Evolutionary conservation across 129 eudicot species (phyloP).

Genomic region (Artemisia annua): DNA sequence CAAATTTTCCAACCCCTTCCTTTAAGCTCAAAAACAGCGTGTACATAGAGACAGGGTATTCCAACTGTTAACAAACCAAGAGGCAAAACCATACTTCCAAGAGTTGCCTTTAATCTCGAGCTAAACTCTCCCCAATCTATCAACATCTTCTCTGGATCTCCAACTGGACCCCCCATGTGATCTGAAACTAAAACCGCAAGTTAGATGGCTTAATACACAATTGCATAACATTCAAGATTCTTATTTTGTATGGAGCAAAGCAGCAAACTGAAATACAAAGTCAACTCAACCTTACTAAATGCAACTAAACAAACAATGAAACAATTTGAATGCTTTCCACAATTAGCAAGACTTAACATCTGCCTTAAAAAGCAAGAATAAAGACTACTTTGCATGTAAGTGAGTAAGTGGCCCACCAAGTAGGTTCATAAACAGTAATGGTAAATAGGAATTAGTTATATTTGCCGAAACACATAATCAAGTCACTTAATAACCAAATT

Average conservation of each 20-base stretch:
- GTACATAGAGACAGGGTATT: no score
- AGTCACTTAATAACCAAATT: no score
- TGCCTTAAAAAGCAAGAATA: constrained; percentile 18
- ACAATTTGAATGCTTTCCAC: constrained; percentile 14
- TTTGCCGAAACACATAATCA: no score
- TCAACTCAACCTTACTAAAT: no score
- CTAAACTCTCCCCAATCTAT: constrained; percentile 77
- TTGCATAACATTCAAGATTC: no score
- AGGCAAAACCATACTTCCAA: constrained; percentile 92
- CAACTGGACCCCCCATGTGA: constrained; percentile 93
- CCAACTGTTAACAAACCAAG: constrained; percentile 79
- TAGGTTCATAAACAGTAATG: background rate
- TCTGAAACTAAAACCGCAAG: constrained; percentile 84
- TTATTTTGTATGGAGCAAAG: no score
- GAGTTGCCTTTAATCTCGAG: constrained; percentile 47
- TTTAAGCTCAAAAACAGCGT: no score
- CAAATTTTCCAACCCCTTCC: no score
- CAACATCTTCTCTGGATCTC: constrained; percentile 76
- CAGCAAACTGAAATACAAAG: no score
- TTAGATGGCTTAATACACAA: background rate
- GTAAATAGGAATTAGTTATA: background rate
- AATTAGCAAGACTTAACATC: constrained; percentile 16
- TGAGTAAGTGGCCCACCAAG: background rate
- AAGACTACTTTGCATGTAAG: constrained; percentile 6
- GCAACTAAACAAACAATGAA: background rate